phyloP scores from a whole-genome alignment of 2,329 filamentous ascomycete species.

The Fusarium tanahbumbuense region DNA sequence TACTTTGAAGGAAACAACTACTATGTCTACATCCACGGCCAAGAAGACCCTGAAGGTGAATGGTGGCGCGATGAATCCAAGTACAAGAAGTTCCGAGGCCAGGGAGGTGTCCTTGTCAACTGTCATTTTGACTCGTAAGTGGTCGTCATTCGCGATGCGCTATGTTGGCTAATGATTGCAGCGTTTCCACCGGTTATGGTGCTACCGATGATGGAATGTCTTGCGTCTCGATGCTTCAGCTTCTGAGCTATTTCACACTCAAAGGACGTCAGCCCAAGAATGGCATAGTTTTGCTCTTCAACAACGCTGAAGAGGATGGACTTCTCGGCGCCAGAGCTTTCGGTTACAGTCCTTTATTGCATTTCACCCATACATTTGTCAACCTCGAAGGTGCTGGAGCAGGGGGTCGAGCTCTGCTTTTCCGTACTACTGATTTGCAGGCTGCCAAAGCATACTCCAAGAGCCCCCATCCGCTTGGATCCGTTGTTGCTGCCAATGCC shows the following conservation, averaged over 20 bases:
- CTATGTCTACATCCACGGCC: slow-evolving; percentile 89
- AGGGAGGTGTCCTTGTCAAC: slow-evolving; percentile 88
- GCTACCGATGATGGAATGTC: slow-evolving; percentile 95
- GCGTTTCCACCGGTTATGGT: slow-evolving; percentile 90
- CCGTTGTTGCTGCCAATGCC: slow-evolving; percentile 83
- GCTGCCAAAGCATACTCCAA: slow-evolving; percentile 82
- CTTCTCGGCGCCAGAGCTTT: slow-evolving; percentile 89
- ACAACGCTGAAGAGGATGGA: slow-evolving; percentile 96
- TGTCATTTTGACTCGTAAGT: slow-evolving; percentile 85
- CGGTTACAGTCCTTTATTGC: slow-evolving; percentile 82
- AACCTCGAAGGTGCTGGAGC: slow-evolving; percentile 96
- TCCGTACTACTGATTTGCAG: slow-evolving; percentile 88
- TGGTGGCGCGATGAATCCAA: slow-evolving; percentile 73
- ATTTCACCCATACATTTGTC: slow-evolving; percentile 86
- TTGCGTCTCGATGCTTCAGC: slow-evolving; percentile 85
- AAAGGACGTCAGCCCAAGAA: slow-evolving; percentile 77
- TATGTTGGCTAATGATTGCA: slow-evolving; percentile 50
- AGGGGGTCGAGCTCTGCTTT: slow-evolving; percentile 86
- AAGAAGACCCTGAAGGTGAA: slow-evolving; percentile 74
- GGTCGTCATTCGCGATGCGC: no score
- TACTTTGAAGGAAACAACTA: slow-evolving; percentile 96
- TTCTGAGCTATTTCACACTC: slow-evolving; percentile 86
- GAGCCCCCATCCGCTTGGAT: slow-evolving; percentile 82
- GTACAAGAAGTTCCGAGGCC: slow-evolving; percentile 62
- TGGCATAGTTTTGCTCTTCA: slow-evolving; percentile 86